Evolutionary conservation across 352 stramenopile genomes (phyloP).

Genomic region (Globisporangium polare): DNA sequence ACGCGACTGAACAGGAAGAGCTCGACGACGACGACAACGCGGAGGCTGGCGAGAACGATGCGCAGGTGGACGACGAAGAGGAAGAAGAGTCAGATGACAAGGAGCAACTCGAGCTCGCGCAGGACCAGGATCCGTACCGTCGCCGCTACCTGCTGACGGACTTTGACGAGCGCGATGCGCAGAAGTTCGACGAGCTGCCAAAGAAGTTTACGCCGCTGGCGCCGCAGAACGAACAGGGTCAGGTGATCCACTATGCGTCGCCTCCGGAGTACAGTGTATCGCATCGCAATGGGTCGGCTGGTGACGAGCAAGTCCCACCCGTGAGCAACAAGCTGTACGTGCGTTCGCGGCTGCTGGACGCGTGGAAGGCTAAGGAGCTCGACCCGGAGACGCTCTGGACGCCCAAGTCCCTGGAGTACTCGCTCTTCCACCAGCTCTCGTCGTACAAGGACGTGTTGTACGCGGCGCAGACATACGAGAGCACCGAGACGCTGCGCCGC

Average conservation of each 20-base stretch:
- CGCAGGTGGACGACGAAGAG: constrained; percentile 7
- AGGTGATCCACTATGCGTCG: constrained; percentile 15
- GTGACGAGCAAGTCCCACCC: constrained; percentile 23
- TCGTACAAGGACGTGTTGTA: constrained; percentile 70
- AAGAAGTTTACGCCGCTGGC: constrained; percentile 36
- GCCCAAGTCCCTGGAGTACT: constrained; percentile 36
- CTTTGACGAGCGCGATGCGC: constrained; percentile 44
- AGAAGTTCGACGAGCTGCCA: constrained; percentile 27
- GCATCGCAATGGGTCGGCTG: constrained; percentile 26
- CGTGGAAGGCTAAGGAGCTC: constrained; percentile 43
- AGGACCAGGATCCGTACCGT: constrained; percentile 54
- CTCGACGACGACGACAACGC: constrained; percentile 14
- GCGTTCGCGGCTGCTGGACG: constrained; percentile 38
- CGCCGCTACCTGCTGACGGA: constrained; percentile 51
- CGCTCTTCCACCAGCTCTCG: constrained; percentile 47
- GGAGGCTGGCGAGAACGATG: constrained; percentile 23
- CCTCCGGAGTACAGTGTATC: constrained; percentile 42
- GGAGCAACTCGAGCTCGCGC: constrained; percentile 14
- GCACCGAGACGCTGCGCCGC: constrained; percentile 46
- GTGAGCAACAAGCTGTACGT: constrained; percentile 29
- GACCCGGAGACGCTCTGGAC: constrained; percentile 30
- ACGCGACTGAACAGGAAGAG: constrained; percentile 15
- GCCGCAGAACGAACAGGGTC: constrained; percentile 14
- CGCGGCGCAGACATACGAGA: constrained; percentile 59
- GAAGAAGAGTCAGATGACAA: constrained; percentile 27